Evolutionary conservation across 192 early-diverging fungal species (phyloP).

Genomic region (Coemansia sp.): DNA sequence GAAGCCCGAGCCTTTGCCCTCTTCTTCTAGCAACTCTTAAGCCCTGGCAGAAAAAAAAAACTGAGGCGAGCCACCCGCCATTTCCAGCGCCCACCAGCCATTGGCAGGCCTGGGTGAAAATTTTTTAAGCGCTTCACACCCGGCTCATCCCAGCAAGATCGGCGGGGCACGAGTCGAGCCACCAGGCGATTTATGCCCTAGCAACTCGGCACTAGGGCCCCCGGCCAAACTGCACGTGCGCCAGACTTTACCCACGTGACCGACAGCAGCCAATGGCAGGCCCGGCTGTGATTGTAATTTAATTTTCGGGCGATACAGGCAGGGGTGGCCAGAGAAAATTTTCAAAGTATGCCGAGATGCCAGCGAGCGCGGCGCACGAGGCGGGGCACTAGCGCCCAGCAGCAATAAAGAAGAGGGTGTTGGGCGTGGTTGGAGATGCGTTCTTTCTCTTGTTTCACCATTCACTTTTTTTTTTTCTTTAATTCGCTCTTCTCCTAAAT

Average conservation of each 20-base stretch:
- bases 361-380: background rate
- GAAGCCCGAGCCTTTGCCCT: conserved; percentile 12
- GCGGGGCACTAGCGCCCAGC: background rate
- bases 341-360: background rate
- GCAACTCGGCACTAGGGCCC: conserved; percentile 13
- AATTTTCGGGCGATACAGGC: conserved; percentile 21
- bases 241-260: conserved; percentile 42
- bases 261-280: conserved; percentile 13
- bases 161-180: conserved; percentile 3
- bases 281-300: conserved; percentile 14
- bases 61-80: background rate
- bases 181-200: background rate
- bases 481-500: conserved; percentile 6
- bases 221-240: conserved; percentile 30
- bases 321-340: conserved; percentile 39
- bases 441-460: conserved; percentile 22
- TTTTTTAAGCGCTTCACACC: conserved; percentile 1
- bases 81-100: background rate
- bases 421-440: background rate
- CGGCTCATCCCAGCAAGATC: background rate
- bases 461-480: conserved; percentile 9
- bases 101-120: conserved; percentile 8
- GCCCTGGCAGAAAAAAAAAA: conserved; percentile 9
- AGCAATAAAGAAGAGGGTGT: background rate
- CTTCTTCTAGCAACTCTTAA: conserved; percentile 18